phyloP scores from a whole-genome alignment of 1,139 yeast genomes.

The Kodamaea suecica region DNA sequence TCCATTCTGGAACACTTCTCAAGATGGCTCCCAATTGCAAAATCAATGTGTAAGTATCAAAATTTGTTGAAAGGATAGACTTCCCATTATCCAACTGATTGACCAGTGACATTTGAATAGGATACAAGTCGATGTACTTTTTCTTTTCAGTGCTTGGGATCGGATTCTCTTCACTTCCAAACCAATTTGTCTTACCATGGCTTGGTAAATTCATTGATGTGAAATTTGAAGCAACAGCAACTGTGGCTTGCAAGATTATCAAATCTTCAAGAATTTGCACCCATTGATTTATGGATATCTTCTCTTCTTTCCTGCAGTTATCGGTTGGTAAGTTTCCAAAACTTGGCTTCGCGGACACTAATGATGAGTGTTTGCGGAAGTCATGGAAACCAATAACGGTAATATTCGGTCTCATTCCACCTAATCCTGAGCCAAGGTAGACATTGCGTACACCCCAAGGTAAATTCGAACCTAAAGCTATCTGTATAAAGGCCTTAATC shows the following conservation, averaged over 20 bases:
- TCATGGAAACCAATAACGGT: conserved; percentile 89
- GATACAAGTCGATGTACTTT: conserved; percentile 79
- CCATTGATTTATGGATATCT: conserved; percentile 78
- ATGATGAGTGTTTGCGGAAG: conserved; percentile 41
- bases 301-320: conserved; percentile 64
- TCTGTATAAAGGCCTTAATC: conserved; percentile 90
- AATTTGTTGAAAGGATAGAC: conserved; percentile 77
- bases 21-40: conserved; percentile 89
- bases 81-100: conserved; percentile 63
- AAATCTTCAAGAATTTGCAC: conserved; percentile 89
- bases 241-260: conserved; percentile 87
- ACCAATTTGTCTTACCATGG: conserved; percentile 15
- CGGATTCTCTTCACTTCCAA: conserved; percentile 5
- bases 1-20: conserved; percentile 92
- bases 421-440: conserved; percentile 86
- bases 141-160: conserved; percentile 24
- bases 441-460: conserved; percentile 98
- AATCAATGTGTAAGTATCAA: conserved; percentile 91
- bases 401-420: conserved; percentile 96
- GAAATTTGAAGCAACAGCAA: conserved; percentile 91
- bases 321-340: conserved; percentile 69
- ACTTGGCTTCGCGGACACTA: conserved; percentile 21
- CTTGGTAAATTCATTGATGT: conserved; percentile 56
- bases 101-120: conserved; percentile 92
- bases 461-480: conserved; percentile 80